Evolutionary conservation across 768 basidiomycete species (phyloP).

Genomic region (Suillus luteus): DNA sequence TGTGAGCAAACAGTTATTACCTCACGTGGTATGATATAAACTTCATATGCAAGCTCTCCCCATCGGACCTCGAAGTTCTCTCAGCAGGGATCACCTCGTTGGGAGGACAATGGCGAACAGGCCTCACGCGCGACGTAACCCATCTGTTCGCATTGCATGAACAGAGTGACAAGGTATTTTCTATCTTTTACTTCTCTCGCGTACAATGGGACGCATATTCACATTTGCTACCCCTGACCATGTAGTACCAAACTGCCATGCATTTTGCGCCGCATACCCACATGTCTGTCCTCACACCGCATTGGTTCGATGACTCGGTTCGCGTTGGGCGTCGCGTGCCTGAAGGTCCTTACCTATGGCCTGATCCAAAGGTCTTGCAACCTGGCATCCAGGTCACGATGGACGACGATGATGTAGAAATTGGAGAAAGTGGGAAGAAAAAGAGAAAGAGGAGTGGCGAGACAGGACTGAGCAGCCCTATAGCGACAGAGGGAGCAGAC

Average conservation of each 20-base stretch:
- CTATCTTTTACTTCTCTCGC: not conserved
- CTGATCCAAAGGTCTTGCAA: slow-evolving; percentile 58
- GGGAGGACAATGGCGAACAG: slow-evolving; percentile 80
- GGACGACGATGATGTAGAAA: slow-evolving; percentile 19
- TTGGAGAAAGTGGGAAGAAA: slow-evolving; percentile 21
- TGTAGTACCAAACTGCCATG: slow-evolving; percentile 47
- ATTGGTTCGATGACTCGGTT: slow-evolving; percentile 88
- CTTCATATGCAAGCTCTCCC: slow-evolving; percentile 46
- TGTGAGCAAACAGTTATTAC: slow-evolving; percentile 38
- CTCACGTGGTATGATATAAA: not conserved
- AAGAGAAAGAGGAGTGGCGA: slow-evolving; percentile 30
- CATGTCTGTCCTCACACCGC: slow-evolving; percentile 77
- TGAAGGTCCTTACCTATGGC: slow-evolving; percentile 68
- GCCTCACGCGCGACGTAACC: slow-evolving; percentile 83
- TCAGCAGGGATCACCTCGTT: slow-evolving; percentile 70
- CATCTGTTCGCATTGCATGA: slow-evolving; percentile 71
- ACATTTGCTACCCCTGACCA: slow-evolving; percentile 4
- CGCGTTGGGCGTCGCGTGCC: slow-evolving; percentile 56
- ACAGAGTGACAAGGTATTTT: slow-evolving; percentile 51
- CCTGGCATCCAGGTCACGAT: slow-evolving; percentile 21
- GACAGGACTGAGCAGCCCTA: slow-evolving; percentile 15
- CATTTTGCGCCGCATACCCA: slow-evolving; percentile 59
- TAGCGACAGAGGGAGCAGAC: slow-evolving; percentile 25
- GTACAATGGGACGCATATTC: not conserved
- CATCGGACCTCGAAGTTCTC: slow-evolving; percentile 70